phyloP scores from a whole-genome alignment of 257 asterid genomes.

The Solanum pinnatisectum region DNA sequence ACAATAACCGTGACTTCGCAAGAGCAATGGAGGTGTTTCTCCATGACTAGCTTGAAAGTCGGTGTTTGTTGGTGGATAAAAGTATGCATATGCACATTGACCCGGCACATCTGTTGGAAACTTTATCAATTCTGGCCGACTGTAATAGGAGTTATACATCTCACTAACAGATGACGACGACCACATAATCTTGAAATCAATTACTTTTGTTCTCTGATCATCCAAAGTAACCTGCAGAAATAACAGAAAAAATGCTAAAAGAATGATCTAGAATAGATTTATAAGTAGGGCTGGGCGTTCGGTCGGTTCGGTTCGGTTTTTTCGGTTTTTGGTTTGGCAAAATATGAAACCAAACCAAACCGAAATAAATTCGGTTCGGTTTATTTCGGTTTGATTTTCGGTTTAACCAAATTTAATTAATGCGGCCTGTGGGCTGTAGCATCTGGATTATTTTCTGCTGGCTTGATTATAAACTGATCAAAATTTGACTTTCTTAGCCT shows the following conservation, averaged over 20 bases:
- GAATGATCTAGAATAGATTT: not conserved
- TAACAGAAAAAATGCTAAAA: not conserved
- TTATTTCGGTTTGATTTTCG: too few species aligned
- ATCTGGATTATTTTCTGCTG: too few species aligned
- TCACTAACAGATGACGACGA: constrained; percentile 54
- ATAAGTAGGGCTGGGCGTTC: too few species aligned
- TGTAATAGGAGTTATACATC: constrained; percentile 34
- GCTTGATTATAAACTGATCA: too few species aligned
- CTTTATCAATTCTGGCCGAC: constrained; percentile 73
- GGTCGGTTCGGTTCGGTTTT: too few species aligned
- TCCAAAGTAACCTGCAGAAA: constrained; percentile 61
- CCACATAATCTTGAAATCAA: constrained; percentile 60
- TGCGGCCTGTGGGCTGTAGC: too few species aligned
- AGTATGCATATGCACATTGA: constrained; percentile 81
- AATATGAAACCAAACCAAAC: too few species aligned
- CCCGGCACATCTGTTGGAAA: constrained; percentile 89
- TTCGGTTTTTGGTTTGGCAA: too few species aligned
- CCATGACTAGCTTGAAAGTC: constrained; percentile 48
- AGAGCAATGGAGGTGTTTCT: constrained; percentile 84
- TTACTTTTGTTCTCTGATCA: constrained; percentile 56
- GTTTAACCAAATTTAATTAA: too few species aligned
- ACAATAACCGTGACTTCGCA: constrained; percentile 80
- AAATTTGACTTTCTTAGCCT: too few species aligned
- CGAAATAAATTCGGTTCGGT: too few species aligned
- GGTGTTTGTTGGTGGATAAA: constrained; percentile 88